Evolutionary conservation across 306 rosid species (phyloP), one percentile per base, ranked within the genome.

Genomic region (Cicer chorassanicum): DNA sequence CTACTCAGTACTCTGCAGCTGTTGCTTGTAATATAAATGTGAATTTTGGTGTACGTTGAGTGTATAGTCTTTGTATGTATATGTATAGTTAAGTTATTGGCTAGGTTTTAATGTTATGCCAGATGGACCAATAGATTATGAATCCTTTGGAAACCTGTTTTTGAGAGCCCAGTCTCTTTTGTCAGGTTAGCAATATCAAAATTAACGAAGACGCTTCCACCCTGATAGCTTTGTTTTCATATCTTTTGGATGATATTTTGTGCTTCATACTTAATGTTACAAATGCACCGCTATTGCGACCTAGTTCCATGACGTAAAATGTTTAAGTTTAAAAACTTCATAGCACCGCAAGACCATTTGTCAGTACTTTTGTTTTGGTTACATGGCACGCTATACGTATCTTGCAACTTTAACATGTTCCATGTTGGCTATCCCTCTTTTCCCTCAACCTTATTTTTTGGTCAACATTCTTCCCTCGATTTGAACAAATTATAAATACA

Each of bases 11-110:
- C 11, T 60, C 54, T 13, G 54, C 77, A 15, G 65, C 54, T 14
- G 76, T 84, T 11, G 50, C 78, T 53, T 76, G 86, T 70, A 80
- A 81, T 81, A 45, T 83, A 51, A 16, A 78, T 59, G 34, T 84
- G 38, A 21, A 84, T 38, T 81, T 68, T 79, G 81, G 84, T 63
- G 95, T 89, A 16, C 75, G 82, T n/a, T 87, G 82, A 87, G 48
- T 79, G 87, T 70, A 60, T 38, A 50, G 56, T 44, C 11, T 44
- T 66, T 73, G 45, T 61, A 65, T 76, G 36, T 66, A 59, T 70
- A 49, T 16, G 8, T 82, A 87, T 78, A 36, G n/a, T 66, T 56
- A 76, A 36, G n/a, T 70, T 56, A 42, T 44, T 1, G 42, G 59
- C 68, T 45, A 45, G 78, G 59, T 4, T 72, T 69, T 21, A 11